Evolutionary conservation across 805 yeast species (phyloP).

Genomic region (Candida palmyrensis): DNA sequence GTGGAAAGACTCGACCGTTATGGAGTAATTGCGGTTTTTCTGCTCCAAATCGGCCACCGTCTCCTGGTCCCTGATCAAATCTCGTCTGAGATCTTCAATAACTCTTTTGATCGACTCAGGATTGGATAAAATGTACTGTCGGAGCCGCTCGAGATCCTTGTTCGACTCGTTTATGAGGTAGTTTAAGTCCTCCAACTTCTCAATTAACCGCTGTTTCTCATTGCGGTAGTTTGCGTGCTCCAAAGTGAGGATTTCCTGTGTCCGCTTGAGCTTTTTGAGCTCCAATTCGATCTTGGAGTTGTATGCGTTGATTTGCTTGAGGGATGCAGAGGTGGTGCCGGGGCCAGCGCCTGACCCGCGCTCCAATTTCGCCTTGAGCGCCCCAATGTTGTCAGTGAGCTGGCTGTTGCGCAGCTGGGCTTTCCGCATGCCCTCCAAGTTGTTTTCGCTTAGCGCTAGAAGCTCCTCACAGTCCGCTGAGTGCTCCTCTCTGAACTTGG

Average conservation of each 20-base stretch:
- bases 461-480: slow-evolving; percentile 64
- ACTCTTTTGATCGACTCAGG: slow-evolving; percentile 49
- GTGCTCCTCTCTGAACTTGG: slow-evolving; percentile 76
- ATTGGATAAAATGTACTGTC: slow-evolving; percentile 56
- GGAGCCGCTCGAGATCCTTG: slow-evolving; percentile 54
- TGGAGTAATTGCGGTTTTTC: slow-evolving; percentile 45
- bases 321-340: slow-evolving; percentile 25
- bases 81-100: slow-evolving; percentile 46
- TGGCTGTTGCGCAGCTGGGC: slow-evolving; percentile 15
- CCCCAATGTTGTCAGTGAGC: slow-evolving; percentile 18
- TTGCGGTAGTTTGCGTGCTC: slow-evolving; percentile 63
- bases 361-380: slow-evolving; percentile 28
- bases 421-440: slow-evolving; percentile 37
- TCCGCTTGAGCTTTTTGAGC: slow-evolving; percentile 51
- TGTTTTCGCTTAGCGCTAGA: slow-evolving; percentile 47
- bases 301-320: slow-evolving; percentile 37
- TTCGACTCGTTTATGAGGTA: slow-evolving; percentile 52
- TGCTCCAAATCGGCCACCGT: slow-evolving; percentile 26
- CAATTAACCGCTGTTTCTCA: slow-evolving; percentile 54
- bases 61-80: slow-evolving; percentile 33
- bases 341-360: slow-evolving; percentile 9
- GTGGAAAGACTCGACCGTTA: slow-evolving; percentile 55
- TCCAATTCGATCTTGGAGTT: slow-evolving; percentile 58
- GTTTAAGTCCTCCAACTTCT: slow-evolving; percentile 56
- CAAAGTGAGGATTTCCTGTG: slow-evolving; percentile 56